Evolutionary conservation across 164 flowering plant species (phyloP), one percentile per base, ranked within the genome.

Genomic region (Chimonanthus praecox): DNA sequence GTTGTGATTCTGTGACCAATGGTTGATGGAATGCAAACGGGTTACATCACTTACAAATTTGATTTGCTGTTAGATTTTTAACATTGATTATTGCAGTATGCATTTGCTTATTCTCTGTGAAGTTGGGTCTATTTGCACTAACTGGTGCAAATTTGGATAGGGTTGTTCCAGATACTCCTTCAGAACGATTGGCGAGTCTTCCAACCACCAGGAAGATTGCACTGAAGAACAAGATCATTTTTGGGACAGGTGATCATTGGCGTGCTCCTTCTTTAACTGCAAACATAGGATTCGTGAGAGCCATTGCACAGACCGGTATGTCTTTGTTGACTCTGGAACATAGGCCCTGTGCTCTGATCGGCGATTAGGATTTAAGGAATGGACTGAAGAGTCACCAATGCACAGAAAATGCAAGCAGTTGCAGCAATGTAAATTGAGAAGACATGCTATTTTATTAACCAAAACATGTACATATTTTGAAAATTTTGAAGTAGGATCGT

Each of bases 271-370:
- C 98, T 64, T 80, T 95, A 82, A 89, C 97, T 7, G 98, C 98
- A 71, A 95, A 95, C 78, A 83, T 85, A 89, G 94, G 87, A 73
- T 95, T 95, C 82, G 90, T 86, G 44, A 86, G 99, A 81, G 97
- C 98, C 65, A 82, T 93, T 77, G 84, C 92, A 58, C 98, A 93
- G 84, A 89, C 97, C 0, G 98, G 97, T 75, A 88, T 95, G 94
- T 88, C 99, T 69, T 81, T 93, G 64, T 79, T 68, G 72, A 85
- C 88, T 6, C 75, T 95, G 72, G 91, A 86, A 77, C 99, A 95
- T 74, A 85, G 88, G 78, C 97, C 98, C 5, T 85, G 97, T 49
- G 96, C 98, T 2, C 82, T 95, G 64, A 83, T 86, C 63, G 98
- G 99, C 44, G 93, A 89, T 71, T 90, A 86, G 64, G 43, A 0